A percentile compares a stretch with the other conserved stretches of the same genome.
phyloP scores from a whole-genome alignment of 2,329 filamentous ascomycete genomes.

The Phyllosticta capitalensis region DNA sequence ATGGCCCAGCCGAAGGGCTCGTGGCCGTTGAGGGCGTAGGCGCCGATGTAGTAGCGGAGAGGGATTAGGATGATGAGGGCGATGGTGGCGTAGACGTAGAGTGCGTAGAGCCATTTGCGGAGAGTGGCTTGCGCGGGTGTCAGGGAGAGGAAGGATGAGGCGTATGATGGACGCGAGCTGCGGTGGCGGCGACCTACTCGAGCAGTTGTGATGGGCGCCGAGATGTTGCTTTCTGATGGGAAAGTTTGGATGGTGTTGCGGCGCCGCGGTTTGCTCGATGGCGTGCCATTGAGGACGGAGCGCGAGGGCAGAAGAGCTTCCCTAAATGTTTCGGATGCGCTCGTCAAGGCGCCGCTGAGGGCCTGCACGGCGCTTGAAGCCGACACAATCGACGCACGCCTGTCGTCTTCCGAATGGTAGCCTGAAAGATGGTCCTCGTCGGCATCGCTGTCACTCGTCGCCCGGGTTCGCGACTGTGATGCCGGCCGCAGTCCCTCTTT shows the following conservation, averaged over 20 bases:
- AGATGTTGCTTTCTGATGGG: background rate
- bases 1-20: constrained; percentile 92
- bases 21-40: constrained; percentile 55
- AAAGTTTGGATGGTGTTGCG: constrained; percentile 27
- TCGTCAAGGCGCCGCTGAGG: background rate
- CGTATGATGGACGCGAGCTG: constrained; percentile 20
- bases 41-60: constrained; percentile 59
- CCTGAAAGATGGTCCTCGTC: constrained; percentile 31
- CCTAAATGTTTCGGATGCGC: background rate
- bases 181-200: constrained; percentile 11
- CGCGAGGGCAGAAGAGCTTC: constrained; percentile 1
- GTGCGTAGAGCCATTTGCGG: constrained; percentile 76
- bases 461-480: background rate
- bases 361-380: background rate
- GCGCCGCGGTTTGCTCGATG: constrained; percentile 10
- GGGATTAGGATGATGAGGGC: constrained; percentile 57
- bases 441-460: constrained; percentile 34
- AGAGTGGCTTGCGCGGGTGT: constrained; percentile 67
- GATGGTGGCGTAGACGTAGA: constrained; percentile 64
- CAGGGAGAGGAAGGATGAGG: constrained; percentile 65
- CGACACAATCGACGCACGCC: constrained; percentile 7
- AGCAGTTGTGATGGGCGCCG: background rate
- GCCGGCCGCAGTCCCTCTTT: constrained; percentile 23
- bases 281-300: background rate
- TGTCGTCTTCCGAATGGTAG: constrained; percentile 1